phyloP scores from a whole-genome alignment of 2,329 filamentous ascomycete species.

The Cladosporium oxysporum region DNA sequence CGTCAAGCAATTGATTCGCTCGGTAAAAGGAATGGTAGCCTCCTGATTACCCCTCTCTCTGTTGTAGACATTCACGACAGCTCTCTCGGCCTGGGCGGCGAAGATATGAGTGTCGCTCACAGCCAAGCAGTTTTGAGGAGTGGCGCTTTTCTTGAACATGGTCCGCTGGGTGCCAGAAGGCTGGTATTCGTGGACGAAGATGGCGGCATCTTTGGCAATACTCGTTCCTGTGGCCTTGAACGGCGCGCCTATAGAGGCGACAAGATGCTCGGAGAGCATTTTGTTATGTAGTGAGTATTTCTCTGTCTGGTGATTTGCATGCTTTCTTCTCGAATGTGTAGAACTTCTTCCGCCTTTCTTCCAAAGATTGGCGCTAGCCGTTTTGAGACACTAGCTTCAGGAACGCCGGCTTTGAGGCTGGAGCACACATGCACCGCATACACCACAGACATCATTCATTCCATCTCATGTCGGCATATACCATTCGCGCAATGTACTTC shows the following conservation, averaged over 20 bases:
- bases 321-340: neutral
- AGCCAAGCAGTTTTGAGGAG: slow-evolving; percentile 75
- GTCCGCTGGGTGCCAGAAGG: slow-evolving; percentile 73
- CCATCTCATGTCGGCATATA: neutral
- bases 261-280: slow-evolving; percentile 55
- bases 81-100: slow-evolving; percentile 86
- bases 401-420: neutral
- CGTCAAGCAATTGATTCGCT: slow-evolving; percentile 77
- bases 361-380: slow-evolving; percentile 5
- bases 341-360: slow-evolving; percentile 11
- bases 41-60: slow-evolving; percentile 83
- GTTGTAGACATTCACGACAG: slow-evolving; percentile 89
- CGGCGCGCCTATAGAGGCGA: slow-evolving; percentile 50
- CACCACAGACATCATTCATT: neutral
- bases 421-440: neutral
- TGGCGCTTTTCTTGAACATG: slow-evolving; percentile 89
- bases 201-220: slow-evolving; percentile 73
- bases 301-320: neutral
- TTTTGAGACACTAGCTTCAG: neutral
- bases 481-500: neutral
- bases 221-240: slow-evolving; percentile 49
- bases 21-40: slow-evolving; percentile 81
- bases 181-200: slow-evolving; percentile 81
- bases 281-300: neutral
- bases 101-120: slow-evolving; percentile 83